Percentiles rank a stretch among this genome's conserved stretches.
Evolutionary conservation across 1,284 basidiomycete species (phyloP).

Genomic region (Limonomyces culmigenus): DNA sequence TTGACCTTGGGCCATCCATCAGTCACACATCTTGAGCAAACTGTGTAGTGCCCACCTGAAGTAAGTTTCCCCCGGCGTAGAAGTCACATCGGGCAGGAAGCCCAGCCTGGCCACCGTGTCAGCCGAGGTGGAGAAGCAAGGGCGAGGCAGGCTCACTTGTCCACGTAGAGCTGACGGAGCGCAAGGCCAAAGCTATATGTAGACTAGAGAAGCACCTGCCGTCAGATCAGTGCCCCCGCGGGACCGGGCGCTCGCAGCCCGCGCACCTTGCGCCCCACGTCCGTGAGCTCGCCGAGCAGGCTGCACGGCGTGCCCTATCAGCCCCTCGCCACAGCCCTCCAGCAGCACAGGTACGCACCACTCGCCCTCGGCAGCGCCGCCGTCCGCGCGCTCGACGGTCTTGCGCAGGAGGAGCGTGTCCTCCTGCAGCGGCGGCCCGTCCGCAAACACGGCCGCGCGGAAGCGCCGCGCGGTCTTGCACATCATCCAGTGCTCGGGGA

Average conservation of each 20-base stretch:
- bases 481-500: conserved; percentile 55
- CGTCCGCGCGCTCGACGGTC: conserved; percentile 40
- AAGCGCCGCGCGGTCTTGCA: conserved; percentile 43
- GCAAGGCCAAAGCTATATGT: conserved; percentile 48
- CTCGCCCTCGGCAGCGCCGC: conserved; percentile 33
- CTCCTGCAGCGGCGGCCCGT: conserved; percentile 3
- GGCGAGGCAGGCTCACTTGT: conserved; percentile 27
- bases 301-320: conserved; percentile 16
- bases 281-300: conserved; percentile 66
- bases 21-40: conserved; percentile 1
- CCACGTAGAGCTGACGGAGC: conserved; percentile 51
- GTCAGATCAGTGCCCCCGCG: no score
- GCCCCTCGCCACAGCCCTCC: not conserved
- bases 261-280: conserved; percentile 49
- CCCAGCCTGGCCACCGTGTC: conserved; percentile 25
- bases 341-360: conserved; percentile 28
- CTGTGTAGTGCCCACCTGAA: conserved; percentile 28
- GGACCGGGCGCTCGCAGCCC: no score
- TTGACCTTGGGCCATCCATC: conserved; percentile 21
- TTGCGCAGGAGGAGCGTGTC: conserved; percentile 14
- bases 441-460: conserved; percentile 26
- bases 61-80: conserved; percentile 35
- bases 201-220: conserved; percentile 29
- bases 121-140: conserved; percentile 1
- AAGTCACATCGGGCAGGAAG: conserved; percentile 40